Evolutionary conservation across 2,329 filamentous ascomycete genomes (phyloP).

Genomic region (Verticillium isaacii): DNA sequence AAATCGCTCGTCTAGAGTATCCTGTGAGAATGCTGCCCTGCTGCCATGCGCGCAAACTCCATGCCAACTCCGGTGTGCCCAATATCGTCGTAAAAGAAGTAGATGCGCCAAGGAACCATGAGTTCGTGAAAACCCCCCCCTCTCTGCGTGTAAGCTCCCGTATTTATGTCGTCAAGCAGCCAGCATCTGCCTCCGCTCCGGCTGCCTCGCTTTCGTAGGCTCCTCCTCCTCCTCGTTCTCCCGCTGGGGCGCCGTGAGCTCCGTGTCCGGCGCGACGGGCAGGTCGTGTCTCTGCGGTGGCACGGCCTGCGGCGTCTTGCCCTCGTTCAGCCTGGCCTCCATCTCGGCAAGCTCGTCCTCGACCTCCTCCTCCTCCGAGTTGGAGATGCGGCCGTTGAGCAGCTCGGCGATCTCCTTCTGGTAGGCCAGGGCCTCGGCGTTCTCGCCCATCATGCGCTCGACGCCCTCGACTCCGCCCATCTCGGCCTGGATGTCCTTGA

Average conservation of each 20-base stretch:
- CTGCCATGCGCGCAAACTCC: background rate
- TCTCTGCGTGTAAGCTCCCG: background rate
- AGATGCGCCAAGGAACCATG: background rate
- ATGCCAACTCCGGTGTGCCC: background rate
- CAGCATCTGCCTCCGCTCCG: constrained; percentile 35
- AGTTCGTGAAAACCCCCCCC: background rate
- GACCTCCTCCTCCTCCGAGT: constrained; percentile 95
- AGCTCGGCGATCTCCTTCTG: constrained; percentile 93
- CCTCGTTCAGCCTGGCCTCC: constrained; percentile 36
- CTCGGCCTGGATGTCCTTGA: constrained; percentile 88
- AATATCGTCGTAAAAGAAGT: background rate
- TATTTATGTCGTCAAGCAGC: constrained; percentile 20
- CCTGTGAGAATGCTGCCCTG: background rate
- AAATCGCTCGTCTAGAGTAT: background rate
- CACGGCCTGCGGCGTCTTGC: constrained; percentile 3
- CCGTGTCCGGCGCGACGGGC: constrained; percentile 24
- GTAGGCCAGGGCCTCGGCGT: constrained; percentile 84
- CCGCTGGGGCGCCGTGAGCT: constrained; percentile 22
- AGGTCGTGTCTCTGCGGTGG: constrained; percentile 11
- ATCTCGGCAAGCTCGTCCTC: constrained; percentile 89
- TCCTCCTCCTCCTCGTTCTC: constrained; percentile 11
- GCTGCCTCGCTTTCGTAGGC: constrained; percentile 14
- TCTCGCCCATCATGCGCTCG: constrained; percentile 92
- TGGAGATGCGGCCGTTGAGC: constrained; percentile 81
- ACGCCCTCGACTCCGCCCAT: constrained; percentile 94